A percentile compares a stretch with the other conserved stretches of the same genome.
Evolutionary conservation across 1,284 basidiomycete species (phyloP).

Genomic region (Filobasidium uniguttulatum): DNA sequence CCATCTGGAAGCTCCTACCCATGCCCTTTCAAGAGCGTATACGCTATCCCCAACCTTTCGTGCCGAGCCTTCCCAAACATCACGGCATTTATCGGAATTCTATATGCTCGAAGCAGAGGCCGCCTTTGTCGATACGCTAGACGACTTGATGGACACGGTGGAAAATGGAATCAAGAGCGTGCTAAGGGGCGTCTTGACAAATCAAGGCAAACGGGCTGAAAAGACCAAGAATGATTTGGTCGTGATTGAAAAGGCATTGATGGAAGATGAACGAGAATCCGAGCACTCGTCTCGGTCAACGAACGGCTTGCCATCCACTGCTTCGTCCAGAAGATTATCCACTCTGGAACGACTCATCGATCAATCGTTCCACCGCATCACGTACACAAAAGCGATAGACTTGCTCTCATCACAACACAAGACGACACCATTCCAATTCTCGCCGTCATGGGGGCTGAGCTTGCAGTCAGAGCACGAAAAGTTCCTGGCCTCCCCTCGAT

Average conservation of each 20-base stretch:
- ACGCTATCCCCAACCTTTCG: conserved; percentile 85
- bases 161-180: conserved; percentile 44
- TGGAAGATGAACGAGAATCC: conserved; percentile 5
- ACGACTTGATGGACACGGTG: conserved; percentile 54
- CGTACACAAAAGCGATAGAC: conserved; percentile 63
- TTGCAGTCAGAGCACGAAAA: conserved; percentile 85
- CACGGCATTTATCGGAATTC: conserved; percentile 90
- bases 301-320: background rate
- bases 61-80: conserved; percentile 76
- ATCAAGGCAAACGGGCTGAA: conserved; percentile 11
- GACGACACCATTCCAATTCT: conserved; percentile 41
- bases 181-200: conserved; percentile 18
- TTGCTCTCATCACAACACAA: conserved; percentile 43
- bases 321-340: background rate
- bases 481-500: conserved; percentile 58
- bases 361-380: conserved; percentile 45
- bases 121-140: conserved; percentile 44
- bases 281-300: no score
- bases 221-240: conserved; percentile 22
- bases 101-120: conserved; percentile 98
- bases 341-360: no score
- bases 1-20: conserved; percentile 78
- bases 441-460: conserved; percentile 54
- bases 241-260: conserved; percentile 11
- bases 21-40: conserved; percentile 68